Evolutionary conservation across 352 stramenopile genomes (phyloP).

Genomic region (Phytophthora lateralis): DNA sequence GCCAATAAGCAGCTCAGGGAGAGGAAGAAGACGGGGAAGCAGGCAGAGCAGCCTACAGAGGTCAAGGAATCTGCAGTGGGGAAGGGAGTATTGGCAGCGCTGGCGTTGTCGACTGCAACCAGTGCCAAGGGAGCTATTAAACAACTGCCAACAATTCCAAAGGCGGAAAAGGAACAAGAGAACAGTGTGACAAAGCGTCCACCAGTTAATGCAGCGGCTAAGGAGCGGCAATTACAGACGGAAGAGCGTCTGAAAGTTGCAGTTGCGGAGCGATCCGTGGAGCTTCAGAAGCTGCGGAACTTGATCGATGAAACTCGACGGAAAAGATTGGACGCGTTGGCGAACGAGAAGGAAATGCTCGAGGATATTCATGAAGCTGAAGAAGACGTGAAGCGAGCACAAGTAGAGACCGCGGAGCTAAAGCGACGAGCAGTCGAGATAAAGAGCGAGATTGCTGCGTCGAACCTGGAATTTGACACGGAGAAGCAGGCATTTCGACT

Average conservation of each 20-base stretch:
- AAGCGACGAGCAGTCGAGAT: slow-evolving; percentile 42
- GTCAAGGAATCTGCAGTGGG: neutral
- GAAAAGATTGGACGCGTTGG: slow-evolving; percentile 45
- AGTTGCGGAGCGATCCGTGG: slow-evolving; percentile 46
- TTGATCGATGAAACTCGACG: slow-evolving; percentile 54
- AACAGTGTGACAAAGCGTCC: neutral
- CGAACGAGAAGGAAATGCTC: slow-evolving; percentile 46
- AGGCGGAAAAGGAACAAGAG: slow-evolving; percentile 13
- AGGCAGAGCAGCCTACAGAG: neutral
- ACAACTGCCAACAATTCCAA: slow-evolving; percentile 4
- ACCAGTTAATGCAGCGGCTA: neutral
- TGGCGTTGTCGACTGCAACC: slow-evolving; percentile 2
- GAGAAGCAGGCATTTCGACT: slow-evolving; percentile 54
- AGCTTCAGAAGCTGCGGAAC: slow-evolving; percentile 58
- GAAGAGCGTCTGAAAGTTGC: slow-evolving; percentile 72
- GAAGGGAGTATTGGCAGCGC: neutral
- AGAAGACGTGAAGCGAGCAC: slow-evolving; percentile 39
- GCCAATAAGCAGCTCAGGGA: slow-evolving; percentile 86
- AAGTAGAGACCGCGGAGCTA: slow-evolving; percentile 47
- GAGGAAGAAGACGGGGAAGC: slow-evolving; percentile 74
- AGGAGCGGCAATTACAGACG: slow-evolving; percentile 67
- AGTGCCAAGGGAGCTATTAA: slow-evolving; percentile 14
- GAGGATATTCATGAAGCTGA: slow-evolving; percentile 49
- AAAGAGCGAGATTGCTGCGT: slow-evolving; percentile 46
- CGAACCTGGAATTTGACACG: slow-evolving; percentile 50